Percentiles rank a stretch among this genome's conserved stretches.
These are phyloP conservation scores for Gossypium gossypioides DNA, from an alignment of 441 rosid genomes.

Conservation along the genomic window DNA sequence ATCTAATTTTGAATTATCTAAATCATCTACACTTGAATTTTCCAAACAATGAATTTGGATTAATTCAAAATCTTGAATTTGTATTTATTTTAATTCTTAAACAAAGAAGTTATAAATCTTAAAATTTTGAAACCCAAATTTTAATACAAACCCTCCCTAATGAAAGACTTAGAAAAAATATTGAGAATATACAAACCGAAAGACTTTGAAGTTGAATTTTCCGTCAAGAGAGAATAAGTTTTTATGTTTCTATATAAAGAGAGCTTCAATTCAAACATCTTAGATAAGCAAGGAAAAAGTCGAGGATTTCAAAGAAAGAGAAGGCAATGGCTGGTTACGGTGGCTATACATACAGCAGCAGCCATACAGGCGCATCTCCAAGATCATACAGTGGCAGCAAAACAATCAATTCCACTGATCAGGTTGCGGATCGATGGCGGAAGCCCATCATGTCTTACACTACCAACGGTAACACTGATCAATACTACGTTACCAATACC, in stretches of 20 bases:
- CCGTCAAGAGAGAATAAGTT: not conserved
- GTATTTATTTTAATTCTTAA: too few species aligned
- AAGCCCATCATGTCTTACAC: not conserved
- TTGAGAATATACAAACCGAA: constrained; percentile 7
- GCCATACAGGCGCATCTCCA: not conserved
- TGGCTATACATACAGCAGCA: not conserved
- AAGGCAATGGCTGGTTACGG: constrained; percentile 8
- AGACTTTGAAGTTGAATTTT: not conserved
- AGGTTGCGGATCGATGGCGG: not conserved
- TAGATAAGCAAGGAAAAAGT: not conserved
- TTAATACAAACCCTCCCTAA: too few species aligned
- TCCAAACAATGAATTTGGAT: too few species aligned
- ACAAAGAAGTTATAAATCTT: too few species aligned
- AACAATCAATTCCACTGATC: not conserved
- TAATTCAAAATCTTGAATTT: too few species aligned
- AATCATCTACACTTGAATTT: too few species aligned
- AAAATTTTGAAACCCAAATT: too few species aligned
- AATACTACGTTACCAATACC: not conserved
- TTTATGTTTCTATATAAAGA: not conserved
- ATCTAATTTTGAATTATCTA: too few species aligned
- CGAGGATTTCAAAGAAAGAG: not conserved
- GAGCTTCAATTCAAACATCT: not conserved
- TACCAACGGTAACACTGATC: not conserved
- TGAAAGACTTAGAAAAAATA: not conserved
- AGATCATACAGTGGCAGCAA: too few species aligned